Percentiles rank a stretch among this genome's conserved stretches.
Evolutionary conservation across 2,329 filamentous ascomycete species (phyloP).

Genomic region (Parasarocladium wereldwijsianum): DNA sequence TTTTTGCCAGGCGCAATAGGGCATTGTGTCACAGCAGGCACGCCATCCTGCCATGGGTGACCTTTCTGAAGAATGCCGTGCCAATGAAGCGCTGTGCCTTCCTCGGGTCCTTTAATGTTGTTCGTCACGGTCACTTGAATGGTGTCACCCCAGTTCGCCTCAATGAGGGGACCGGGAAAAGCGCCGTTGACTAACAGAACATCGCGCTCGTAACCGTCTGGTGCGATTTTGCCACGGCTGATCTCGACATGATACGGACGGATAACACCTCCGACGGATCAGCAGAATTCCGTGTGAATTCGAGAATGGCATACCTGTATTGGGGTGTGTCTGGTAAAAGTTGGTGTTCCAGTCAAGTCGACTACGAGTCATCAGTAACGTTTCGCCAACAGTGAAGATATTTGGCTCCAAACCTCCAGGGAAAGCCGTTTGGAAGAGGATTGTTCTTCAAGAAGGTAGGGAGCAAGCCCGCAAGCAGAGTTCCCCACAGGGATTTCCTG

Average conservation of each 20-base stretch:
- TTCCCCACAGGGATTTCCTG: constrained; percentile 25
- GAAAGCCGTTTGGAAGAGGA: constrained; percentile 30
- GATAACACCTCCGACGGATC: constrained; percentile 24
- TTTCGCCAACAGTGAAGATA: neutral
- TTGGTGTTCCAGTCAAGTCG: constrained; percentile 27
- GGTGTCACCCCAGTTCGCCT: constrained; percentile 47
- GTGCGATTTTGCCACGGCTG: constrained; percentile 32
- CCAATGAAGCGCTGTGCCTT: constrained; percentile 36
- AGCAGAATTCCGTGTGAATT: too few relatives aligned
- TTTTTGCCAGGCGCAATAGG: constrained; percentile 47
- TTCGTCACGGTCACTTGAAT: constrained; percentile 57
- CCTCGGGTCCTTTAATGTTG: constrained; percentile 37
- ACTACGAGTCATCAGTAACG: constrained; percentile 10
- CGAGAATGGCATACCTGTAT: constrained; percentile 33
- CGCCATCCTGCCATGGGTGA: constrained; percentile 38
- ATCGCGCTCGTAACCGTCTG: constrained; percentile 38
- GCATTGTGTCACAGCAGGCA: constrained; percentile 42
- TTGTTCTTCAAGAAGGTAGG: constrained; percentile 32
- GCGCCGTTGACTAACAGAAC: constrained; percentile 49
- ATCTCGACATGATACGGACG: constrained; percentile 39
- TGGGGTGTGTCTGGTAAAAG: constrained; percentile 31
- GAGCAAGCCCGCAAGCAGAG: constrained; percentile 20
- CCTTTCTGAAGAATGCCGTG: constrained; percentile 35
- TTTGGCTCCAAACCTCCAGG: constrained; percentile 25
- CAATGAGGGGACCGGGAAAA: constrained; percentile 52